Conservation (phyloP, 208 protist genomes). For the Wallacemonas collosoma region DNA sequence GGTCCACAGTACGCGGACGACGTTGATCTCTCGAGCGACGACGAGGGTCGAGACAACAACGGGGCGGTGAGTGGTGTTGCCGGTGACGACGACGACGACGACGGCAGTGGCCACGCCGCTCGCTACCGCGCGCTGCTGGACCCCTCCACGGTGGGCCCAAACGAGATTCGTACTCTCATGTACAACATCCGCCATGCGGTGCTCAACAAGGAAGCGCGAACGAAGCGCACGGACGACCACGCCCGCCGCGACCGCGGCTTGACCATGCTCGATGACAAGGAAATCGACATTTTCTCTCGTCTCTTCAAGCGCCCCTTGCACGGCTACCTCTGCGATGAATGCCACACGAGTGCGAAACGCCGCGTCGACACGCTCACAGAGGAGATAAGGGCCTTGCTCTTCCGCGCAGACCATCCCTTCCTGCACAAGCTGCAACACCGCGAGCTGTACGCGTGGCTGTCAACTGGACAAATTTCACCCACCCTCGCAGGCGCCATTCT, state of each 20-base stretch:
- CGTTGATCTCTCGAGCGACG: conserved; percentile 12
- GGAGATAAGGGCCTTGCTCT: conserved; percentile 69
- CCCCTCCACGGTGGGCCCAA: conserved; percentile 38
- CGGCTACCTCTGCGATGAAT: conserved; percentile 80
- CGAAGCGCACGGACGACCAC: conserved; percentile 35
- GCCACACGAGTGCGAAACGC: conserved; percentile 60
- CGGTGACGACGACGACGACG: conserved; percentile 14
- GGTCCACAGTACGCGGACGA: conserved; percentile 12
- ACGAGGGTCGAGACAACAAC: not conserved
- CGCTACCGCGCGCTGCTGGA: conserved; percentile 35
- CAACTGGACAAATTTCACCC: conserved; percentile 12
- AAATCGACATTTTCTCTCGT: conserved; percentile 80
- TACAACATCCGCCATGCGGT: conserved; percentile 71
- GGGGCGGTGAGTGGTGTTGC: not conserved
- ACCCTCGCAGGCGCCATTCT: conserved; percentile 9
- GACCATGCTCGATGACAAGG: conserved; percentile 79
- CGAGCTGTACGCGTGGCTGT: conserved; percentile 18
- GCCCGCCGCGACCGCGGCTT: conserved; percentile 76
- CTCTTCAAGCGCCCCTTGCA: conserved; percentile 83
- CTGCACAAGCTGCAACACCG: conserved; percentile 36
- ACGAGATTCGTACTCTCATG: conserved; percentile 58
- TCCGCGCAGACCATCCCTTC: conserved; percentile 60
- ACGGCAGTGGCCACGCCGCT: not conserved
- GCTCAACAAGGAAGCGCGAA: conserved; percentile 54
- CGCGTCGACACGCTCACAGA: conserved; percentile 68